A percentile compares a stretch with the other conserved stretches of the same genome.
These are phyloP conservation scores for Plasmodium malariae DNA, from an alignment of 169 alveolate species.

Conservation along the genomic window DNA sequence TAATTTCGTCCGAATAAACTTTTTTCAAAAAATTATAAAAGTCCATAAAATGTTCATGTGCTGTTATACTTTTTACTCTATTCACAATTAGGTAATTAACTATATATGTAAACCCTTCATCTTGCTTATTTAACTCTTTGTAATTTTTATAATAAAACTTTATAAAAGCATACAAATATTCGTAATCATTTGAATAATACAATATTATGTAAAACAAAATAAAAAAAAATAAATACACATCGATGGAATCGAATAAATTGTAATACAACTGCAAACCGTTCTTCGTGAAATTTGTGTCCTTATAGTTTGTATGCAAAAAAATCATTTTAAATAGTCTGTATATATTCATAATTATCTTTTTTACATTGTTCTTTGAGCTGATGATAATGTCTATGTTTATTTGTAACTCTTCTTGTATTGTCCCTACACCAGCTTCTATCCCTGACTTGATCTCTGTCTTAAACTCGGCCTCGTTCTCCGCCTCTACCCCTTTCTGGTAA, in stretches of 20 bases:
- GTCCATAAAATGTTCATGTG: slow-evolving; percentile 31
- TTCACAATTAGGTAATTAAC: slow-evolving; percentile 13
- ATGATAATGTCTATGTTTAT: slow-evolving; percentile 44
- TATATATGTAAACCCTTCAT: background rate
- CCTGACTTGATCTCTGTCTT: no score
- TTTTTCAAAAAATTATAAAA: slow-evolving; percentile 37
- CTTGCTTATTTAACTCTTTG: background rate
- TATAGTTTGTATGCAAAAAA: slow-evolving; percentile 20
- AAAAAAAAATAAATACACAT: slow-evolving; percentile 23
- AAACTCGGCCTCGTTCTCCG: no score
- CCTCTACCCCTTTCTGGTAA: background rate
- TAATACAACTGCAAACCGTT: slow-evolving; percentile 63
- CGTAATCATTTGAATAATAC: slow-evolving; percentile 37
- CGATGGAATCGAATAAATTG: slow-evolving; percentile 36
- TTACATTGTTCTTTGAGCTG: slow-evolving; percentile 23
- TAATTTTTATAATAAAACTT: slow-evolving; percentile 14
- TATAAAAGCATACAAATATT: slow-evolving; percentile 22
- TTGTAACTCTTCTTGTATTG: slow-evolving; percentile 10
- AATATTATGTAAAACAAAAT: slow-evolving; percentile 60
- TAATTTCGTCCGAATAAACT: background rate
- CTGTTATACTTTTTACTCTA: slow-evolving; percentile 36
- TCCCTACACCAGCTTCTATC: no score
- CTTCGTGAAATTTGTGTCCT: slow-evolving; percentile 58
- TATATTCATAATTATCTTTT: slow-evolving; percentile 27
- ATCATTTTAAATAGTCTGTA: slow-evolving; percentile 37